These are phyloP conservation scores for Collybiopsis confluens DNA, from an alignment of 768 basidiomycete species.

Conservation along the genomic window DNA sequence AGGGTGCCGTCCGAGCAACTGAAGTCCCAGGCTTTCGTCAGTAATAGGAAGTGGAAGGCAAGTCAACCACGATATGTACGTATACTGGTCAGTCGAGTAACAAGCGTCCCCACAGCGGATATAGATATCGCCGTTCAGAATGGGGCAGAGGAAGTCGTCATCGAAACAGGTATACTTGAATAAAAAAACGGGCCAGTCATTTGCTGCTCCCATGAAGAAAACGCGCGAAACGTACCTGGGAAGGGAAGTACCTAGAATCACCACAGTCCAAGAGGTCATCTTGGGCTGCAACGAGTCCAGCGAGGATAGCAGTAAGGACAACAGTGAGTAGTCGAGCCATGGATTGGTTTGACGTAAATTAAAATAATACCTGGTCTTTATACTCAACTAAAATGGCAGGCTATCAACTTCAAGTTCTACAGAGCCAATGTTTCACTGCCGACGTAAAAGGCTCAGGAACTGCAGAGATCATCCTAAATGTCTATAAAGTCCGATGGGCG, in stretches of 20 bases:
- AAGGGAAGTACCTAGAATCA: constrained; percentile 9
- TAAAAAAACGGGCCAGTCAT: not conserved
- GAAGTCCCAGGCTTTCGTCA: not conserved
- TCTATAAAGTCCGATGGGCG: too few relatives aligned
- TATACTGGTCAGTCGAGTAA: constrained; percentile 11
- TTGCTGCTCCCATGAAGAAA: not conserved
- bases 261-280: constrained; percentile 8
- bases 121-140: constrained; percentile 7
- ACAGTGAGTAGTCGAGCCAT: not conserved
- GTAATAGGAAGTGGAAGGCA: not conserved
- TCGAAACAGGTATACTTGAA: constrained; percentile 14
- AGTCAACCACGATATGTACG: not conserved
- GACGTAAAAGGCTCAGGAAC: too few relatives aligned
- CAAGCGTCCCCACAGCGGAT: constrained; percentile 11
- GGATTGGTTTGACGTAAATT: too few relatives aligned
- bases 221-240: constrained; percentile 3
- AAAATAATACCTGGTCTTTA: too few relatives aligned
- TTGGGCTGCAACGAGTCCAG: not conserved
- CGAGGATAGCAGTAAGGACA: not conserved
- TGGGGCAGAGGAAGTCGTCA: constrained; percentile 12
- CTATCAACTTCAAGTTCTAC: too few relatives aligned
- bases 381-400: too few relatives aligned
- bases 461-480: too few relatives aligned
- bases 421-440: too few relatives aligned
- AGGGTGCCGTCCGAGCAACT: constrained; percentile 12